Evolutionary conservation across 2,329 filamentous ascomycete genomes (phyloP).

Genomic region (Hymenoscyphus fructigenus): DNA sequence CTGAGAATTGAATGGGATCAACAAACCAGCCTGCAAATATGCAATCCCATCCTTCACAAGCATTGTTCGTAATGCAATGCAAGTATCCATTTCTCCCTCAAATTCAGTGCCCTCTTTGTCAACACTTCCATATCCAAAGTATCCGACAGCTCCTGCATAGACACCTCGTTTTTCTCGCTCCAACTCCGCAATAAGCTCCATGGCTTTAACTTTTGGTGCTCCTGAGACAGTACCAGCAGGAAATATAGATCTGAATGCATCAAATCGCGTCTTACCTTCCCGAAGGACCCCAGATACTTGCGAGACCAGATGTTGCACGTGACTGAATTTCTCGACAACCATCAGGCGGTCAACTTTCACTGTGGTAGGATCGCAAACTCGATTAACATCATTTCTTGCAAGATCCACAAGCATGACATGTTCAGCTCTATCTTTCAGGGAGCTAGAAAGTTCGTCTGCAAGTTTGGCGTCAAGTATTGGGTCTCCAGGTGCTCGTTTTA

Average conservation of each 20-base stretch:
- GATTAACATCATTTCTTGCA: slow-evolving; percentile 93
- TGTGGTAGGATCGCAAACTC: slow-evolving; percentile 85
- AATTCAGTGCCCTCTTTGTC: slow-evolving; percentile 59
- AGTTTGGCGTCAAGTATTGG: slow-evolving; percentile 78
- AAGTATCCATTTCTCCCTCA: slow-evolving; percentile 90
- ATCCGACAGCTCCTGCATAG: slow-evolving; percentile 94
- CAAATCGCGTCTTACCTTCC: slow-evolving; percentile 81
- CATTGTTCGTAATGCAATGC: slow-evolving; percentile 78
- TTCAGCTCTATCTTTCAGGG: slow-evolving; percentile 88
- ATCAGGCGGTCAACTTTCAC: slow-evolving; percentile 92
- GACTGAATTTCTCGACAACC: slow-evolving; percentile 91
- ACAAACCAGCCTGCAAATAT: slow-evolving; percentile 77
- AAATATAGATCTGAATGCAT: slow-evolving; percentile 95
- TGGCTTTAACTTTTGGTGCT: slow-evolving; percentile 91
- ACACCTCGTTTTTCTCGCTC: slow-evolving; percentile 92
- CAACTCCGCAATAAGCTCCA: slow-evolving; percentile 94
- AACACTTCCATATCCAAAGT: slow-evolving; percentile 84
- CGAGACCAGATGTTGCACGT: slow-evolving; percentile 95
- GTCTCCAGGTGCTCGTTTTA: slow-evolving; percentile 79
- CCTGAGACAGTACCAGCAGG: slow-evolving; percentile 94
- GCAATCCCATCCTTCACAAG: slow-evolving; percentile 86
- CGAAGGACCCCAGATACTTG: slow-evolving; percentile 92
- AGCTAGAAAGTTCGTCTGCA: slow-evolving; percentile 72
- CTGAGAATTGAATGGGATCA: neutral
- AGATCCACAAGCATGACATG: slow-evolving; percentile 98